Evolutionary conservation across 2,329 filamentous ascomycete species (phyloP), one percentile per base, ranked within the genome.

Genomic region (Talaromyces rugulosus): DNA sequence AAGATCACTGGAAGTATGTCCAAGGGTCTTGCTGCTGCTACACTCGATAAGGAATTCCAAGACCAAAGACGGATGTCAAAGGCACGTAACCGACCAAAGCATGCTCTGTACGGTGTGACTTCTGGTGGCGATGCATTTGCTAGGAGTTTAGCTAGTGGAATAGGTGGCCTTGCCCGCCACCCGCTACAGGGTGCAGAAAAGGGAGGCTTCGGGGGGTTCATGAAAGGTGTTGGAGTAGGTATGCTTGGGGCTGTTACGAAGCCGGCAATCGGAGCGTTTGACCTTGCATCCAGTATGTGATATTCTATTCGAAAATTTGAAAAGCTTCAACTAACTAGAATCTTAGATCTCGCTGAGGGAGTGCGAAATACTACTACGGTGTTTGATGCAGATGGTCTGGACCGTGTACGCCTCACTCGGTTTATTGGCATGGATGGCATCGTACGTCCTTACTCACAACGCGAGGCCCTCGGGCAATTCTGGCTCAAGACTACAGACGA

Each of bases 401-500:
- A 99, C 69, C 92, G 95, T 56, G 92, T 96, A 28, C 91, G 95
- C n/a, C 85, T 96, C 58, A 90, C 93, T 5, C 90, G 95, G 18
- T 97, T 96, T 79, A 92, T 99, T 64, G 91, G 92, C 16, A 86
- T 88, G 50, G 94, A 99, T 74, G 95, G 95, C 47, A 91, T 99
- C 63, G 93, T 99, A 36, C 89, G 94, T 3, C 93, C 95, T 0
- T 99, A 96, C 81, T 93, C 89, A 61, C 91, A 96, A 73, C 91
- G 95, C 54, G 95, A 99, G 81, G 93, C 95, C 0, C 87, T 99
- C 3, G 95, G 95, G 0, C 95, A 99, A 75, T 97, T 92, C 81
- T 99, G 95, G 96, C 87, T 99, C 66, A 99, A 99, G 83, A 96
- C 96, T 63, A 87, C 96, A 11, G 95, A 99, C 77, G 95, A 97